These are phyloP conservation scores for Marasmius fiardii DNA, from an alignment of 1,284 basidiomycete genomes.

Conservation along the genomic window DNA sequence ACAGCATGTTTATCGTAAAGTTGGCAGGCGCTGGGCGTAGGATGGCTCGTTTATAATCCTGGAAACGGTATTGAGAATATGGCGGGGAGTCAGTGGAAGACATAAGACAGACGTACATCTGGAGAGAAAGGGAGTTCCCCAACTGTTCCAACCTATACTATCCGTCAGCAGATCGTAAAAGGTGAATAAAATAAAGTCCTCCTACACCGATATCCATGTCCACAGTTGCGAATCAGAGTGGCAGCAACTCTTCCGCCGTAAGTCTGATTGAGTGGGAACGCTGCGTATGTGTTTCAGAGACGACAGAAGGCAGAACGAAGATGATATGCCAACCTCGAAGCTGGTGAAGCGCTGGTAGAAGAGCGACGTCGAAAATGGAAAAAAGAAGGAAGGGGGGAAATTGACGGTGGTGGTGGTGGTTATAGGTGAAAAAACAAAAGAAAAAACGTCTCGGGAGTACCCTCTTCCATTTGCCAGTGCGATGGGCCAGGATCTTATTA, in stretches of 20 bases:
- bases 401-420: neutral
- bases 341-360: neutral
- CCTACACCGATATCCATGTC: neutral
- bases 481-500: neutral
- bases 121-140: neutral
- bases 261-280: too few relatives aligned
- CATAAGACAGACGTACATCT: neutral
- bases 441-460: neutral
- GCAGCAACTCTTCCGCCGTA: too few relatives aligned
- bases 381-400: neutral
- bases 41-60: constrained; percentile 56
- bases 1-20: constrained; percentile 56
- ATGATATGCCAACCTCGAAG: neutral
- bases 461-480: neutral
- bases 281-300: too few relatives aligned
- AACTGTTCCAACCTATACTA: neutral
- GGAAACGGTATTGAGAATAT: neutral
- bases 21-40: constrained; percentile 53
- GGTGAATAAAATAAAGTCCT: neutral
- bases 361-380: neutral
- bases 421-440: neutral
- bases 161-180: neutral
- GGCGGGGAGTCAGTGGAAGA: neutral
- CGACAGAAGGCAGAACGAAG: too few relatives aligned
- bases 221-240: neutral